Conservation (phyloP, 352 stramenopile genomes). For the Elongisporangium anandrum region DNA sequence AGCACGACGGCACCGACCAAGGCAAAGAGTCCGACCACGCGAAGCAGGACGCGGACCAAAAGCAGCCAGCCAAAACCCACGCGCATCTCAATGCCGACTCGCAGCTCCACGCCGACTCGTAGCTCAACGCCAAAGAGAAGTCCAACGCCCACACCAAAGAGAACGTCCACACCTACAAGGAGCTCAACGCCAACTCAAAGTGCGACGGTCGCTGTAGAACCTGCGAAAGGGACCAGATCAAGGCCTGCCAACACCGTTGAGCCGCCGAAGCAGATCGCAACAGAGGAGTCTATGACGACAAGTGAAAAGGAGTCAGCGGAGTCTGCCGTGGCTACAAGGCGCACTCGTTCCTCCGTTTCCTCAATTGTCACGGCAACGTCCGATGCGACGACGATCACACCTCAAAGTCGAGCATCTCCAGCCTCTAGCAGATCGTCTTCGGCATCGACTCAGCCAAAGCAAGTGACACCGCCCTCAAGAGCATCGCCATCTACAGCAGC, state of each 20-base stretch:
- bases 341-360: background rate
- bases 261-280: too few species aligned
- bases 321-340: background rate
- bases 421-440: background rate
- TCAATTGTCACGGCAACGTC: background rate
- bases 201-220: too few species aligned
- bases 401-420: background rate
- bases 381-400: background rate
- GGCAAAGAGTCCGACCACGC: background rate
- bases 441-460: background rate
- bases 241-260: background rate
- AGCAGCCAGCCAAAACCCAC: background rate
- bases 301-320: background rate
- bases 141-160: background rate
- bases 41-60: background rate
- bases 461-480: background rate
- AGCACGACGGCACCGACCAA: background rate
- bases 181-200: too few species aligned
- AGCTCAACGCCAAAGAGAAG: background rate
- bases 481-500: background rate
- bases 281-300: background rate
- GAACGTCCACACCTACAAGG: background rate
- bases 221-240: background rate
- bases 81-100: background rate
- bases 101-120: background rate